Evolutionary conservation across 257 asterid species (phyloP).

Genomic region (Solanum neorickii): DNA sequence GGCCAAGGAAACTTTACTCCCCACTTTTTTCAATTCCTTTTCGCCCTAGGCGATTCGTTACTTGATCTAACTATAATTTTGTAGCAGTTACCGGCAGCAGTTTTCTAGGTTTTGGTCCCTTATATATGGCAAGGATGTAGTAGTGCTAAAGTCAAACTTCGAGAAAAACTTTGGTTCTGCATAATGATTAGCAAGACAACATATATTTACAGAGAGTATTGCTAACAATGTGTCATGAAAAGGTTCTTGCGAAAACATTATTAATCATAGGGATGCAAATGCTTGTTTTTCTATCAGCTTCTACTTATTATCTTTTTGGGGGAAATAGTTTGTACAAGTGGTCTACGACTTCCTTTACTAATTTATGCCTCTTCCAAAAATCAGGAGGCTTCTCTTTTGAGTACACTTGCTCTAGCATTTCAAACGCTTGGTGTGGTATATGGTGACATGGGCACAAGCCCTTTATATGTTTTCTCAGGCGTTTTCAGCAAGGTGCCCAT

Average conservation of each 20-base stretch:
- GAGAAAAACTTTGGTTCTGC: neutral
- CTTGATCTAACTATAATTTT: neutral
- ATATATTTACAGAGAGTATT: neutral
- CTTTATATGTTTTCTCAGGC: conserved; percentile 75
- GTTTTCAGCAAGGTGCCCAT: conserved; percentile 88
- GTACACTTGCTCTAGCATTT: conserved; percentile 67
- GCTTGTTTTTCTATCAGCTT: neutral
- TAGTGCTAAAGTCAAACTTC: neutral
- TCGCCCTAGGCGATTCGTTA: neutral
- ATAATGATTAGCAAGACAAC: neutral
- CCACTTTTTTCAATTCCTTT: neutral
- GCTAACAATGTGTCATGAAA: neutral
- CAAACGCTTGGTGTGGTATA: conserved; percentile 98
- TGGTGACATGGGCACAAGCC: conserved; percentile 98
- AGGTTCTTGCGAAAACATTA: neutral
- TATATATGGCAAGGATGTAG: neutral
- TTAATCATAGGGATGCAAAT: neutral
- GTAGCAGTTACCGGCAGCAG: neutral
- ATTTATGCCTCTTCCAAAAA: neutral
- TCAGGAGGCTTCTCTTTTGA: conserved; percentile 66
- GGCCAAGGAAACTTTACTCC: neutral
- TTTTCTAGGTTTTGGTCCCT: neutral
- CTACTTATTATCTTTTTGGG: neutral
- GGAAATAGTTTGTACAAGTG: neutral
- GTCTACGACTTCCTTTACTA: neutral